phyloP scores from a whole-genome alignment of 352 stramenopile species.

The Globisporangium canariense region DNA sequence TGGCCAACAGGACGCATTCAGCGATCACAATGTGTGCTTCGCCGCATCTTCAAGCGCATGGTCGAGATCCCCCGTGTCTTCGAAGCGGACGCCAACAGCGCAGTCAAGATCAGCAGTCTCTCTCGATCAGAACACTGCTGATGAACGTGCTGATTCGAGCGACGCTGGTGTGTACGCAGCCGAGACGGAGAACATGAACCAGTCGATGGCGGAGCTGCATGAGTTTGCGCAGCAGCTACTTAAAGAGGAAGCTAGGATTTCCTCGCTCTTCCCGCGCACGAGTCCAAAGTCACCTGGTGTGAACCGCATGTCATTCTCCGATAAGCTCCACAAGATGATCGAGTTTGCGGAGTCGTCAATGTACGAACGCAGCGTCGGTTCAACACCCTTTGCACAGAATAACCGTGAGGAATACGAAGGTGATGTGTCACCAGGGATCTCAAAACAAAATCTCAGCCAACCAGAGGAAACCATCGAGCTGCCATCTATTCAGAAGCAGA shows the following conservation, averaged over 20 bases:
- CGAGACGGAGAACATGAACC: constrained; percentile 16
- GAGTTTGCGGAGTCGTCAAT: constrained; percentile 72
- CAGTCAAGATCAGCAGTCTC: background rate
- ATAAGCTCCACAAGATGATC: constrained; percentile 82
- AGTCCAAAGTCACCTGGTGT: constrained; percentile 49
- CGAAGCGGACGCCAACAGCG: background rate
- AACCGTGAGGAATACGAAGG: background rate
- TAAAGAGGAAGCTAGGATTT: constrained; percentile 52
- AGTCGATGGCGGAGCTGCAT: constrained; percentile 47
- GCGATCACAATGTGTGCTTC: background rate
- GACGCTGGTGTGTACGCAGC: background rate
- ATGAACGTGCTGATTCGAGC: background rate
- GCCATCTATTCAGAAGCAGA: constrained; percentile 6
- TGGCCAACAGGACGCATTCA: background rate
- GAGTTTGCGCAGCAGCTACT: constrained; percentile 64
- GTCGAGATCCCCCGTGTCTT: constrained; percentile 3
- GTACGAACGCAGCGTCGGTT: constrained; percentile 30
- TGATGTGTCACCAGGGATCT: background rate
- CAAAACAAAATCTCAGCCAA: background rate
- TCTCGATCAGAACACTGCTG: background rate
- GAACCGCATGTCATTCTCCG: constrained; percentile 65
- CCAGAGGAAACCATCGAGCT: constrained; percentile 3
- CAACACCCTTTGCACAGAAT: background rate
- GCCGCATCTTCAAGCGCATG: background rate
- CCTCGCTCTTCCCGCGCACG: constrained; percentile 36